Conservation (phyloP, 495 filamentous ascomycete species). For the Xylaria telfairii region DNA sequence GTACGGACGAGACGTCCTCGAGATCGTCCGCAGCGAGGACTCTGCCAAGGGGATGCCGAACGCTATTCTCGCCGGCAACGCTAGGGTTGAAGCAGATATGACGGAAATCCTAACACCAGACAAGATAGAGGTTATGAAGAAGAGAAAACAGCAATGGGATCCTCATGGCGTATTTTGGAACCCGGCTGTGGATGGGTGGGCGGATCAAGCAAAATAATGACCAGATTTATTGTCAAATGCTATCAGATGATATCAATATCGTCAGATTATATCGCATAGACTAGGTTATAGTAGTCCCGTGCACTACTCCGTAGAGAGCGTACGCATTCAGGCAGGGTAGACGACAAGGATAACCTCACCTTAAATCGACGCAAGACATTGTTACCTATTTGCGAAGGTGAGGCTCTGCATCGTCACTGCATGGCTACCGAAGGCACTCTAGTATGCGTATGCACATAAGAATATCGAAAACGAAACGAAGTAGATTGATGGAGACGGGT, state of each 20-base stretch:
- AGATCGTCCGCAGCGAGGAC: constrained; percentile 32
- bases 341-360: background rate
- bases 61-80: constrained; percentile 37
- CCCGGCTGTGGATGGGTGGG: constrained; percentile 17
- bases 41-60: constrained; percentile 30
- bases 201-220: background rate
- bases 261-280: background rate
- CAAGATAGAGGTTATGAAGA: constrained; percentile 30
- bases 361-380: background rate
- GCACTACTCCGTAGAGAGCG: background rate
- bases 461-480: background rate
- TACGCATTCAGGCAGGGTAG: background rate
- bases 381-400: background rate
- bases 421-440: background rate
- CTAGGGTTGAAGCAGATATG: constrained; percentile 32
- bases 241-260: background rate
- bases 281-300: background rate
- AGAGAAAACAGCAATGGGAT: constrained; percentile 23
- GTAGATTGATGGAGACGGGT: background rate
- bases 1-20: constrained; percentile 28
- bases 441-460: background rate
- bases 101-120: constrained; percentile 35
- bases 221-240: background rate
- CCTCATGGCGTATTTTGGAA: constrained; percentile 27
- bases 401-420: background rate